Evolutionary conservation across 2,329 filamentous ascomycete genomes (phyloP), one percentile per base, ranked within the genome.

Genomic region (Alternaria angustiovoidea): DNA sequence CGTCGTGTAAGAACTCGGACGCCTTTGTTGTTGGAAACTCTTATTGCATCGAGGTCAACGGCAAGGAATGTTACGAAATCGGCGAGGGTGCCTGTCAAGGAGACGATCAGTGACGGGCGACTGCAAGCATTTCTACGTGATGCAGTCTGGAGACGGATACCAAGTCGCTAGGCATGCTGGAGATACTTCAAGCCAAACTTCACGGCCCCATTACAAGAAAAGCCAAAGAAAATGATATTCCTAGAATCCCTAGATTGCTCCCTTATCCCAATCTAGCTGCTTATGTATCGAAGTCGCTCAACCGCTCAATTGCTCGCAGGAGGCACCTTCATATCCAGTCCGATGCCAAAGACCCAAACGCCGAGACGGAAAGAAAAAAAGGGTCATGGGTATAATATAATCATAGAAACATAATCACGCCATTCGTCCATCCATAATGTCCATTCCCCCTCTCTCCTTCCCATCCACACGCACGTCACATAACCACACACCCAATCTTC

Each of bases 401-500:
- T 24, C 24, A 47, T 42, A 56, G 20, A 55, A 42, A 54, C 26
- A 49, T 39, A 51, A 51, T 20, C n/a, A 7, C 2, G 36, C 14
- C 20, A 12, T 36, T 11, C 34, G 9, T 43, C 24, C 9, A 20
- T 32, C 11, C 12, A 22, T 32, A 16, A 8, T n/a, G 24, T n/a
- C 44, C 20, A 32, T 53, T 12, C 2, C 38, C 38, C 11, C 38
- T 4, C 7, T 38, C 34, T 14, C 32, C 16, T 36, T 6, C 8
- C 34, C 7, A 8, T n/a, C 7, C 6, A n/a, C 41, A 16, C 14
- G n/a, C 26, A 43, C 20, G 12, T 58, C 51, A 70, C 68, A 70
- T 70, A 8, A 69, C 47, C 24, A 54, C 48, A 62, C 70, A 73
- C 0, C 43, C 62, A 38, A 65, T 48, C 55, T 44, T 71, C 67